Evolutionary conservation across 768 basidiomycete genomes (phyloP).

Genomic region (Lactarius evosmus): DNA sequence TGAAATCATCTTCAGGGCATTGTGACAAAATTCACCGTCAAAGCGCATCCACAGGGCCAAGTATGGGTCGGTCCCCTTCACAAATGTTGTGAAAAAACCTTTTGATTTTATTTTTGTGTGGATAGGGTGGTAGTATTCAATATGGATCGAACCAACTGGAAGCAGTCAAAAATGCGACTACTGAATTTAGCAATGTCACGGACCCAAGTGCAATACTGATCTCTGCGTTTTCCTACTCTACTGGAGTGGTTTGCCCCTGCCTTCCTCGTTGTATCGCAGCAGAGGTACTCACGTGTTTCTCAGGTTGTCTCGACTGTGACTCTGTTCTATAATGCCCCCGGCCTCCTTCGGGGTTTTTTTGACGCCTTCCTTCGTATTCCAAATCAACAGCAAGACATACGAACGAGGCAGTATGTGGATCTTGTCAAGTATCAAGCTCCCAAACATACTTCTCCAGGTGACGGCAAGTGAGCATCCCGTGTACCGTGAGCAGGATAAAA

Average conservation of each 20-base stretch:
- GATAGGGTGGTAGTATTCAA: not conserved
- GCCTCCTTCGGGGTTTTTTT: conserved; percentile 44
- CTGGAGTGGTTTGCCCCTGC: conserved; percentile 40
- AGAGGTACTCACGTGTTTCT: conserved; percentile 38
- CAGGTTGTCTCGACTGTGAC: not conserved
- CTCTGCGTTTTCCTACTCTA: not conserved
- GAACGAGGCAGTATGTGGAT: not conserved
- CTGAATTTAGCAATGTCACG: not conserved
- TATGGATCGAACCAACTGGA: not conserved
- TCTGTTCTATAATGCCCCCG: conserved; percentile 54
- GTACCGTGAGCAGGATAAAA: not conserved
- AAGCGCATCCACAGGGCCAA: conserved; percentile 12
- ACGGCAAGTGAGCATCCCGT: not conserved
- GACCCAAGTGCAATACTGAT: not conserved
- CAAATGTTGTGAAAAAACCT: not conserved
- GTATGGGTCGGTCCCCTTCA: conserved; percentile 17
- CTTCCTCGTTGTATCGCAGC: conserved; percentile 18
- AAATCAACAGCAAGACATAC: conserved; percentile 23
- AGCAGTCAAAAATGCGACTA: conserved; percentile 17
- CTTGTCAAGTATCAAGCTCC: not conserved
- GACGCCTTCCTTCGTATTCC: conserved; percentile 46
- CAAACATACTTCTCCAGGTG: not conserved
- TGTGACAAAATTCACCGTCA: conserved; percentile 20
- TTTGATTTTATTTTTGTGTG: not conserved
- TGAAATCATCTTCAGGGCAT: conserved; percentile 18